Evolutionary conservation across 2,329 filamentous ascomycete species (phyloP).

Genomic region (Colletotrichum tofieldiae): DNA sequence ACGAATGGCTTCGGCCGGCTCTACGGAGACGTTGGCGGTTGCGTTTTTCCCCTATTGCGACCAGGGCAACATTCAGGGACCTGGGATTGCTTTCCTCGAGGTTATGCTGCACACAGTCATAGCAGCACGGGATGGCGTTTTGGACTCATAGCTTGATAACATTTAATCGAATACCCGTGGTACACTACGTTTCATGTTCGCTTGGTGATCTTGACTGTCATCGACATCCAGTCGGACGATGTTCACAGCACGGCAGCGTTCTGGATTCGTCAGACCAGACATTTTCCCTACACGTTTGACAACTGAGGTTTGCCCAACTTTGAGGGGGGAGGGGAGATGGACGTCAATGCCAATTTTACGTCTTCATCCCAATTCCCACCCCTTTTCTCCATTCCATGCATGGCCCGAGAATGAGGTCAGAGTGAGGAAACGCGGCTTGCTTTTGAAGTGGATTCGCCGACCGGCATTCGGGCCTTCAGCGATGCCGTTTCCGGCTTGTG

Average conservation of each 20-base stretch:
- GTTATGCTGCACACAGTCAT: neutral
- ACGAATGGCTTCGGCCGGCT: slow-evolving; percentile 16
- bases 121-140: slow-evolving; percentile 22
- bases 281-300: neutral
- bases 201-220: neutral
- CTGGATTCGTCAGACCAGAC: neutral
- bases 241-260: too few relatives aligned
- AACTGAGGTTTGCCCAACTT: too few relatives aligned
- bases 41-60: slow-evolving; percentile 1
- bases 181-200: neutral
- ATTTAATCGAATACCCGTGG: slow-evolving; percentile 35
- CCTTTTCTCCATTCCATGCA: neutral
- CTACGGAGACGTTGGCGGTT: slow-evolving; percentile 27
- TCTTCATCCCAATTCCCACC: too few relatives aligned
- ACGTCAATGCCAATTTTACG: neutral
- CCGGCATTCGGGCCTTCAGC: slow-evolving; percentile 11
- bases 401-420: too few relatives aligned
- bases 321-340: neutral
- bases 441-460: neutral
- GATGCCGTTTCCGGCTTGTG: neutral
- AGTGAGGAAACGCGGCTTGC: neutral
- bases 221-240: too few relatives aligned
- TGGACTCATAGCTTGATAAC: slow-evolving; percentile 28
- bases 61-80: slow-evolving; percentile 8
- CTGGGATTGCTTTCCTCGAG: slow-evolving; percentile 8